Evolutionary conservation across 1,284 basidiomycete genomes (phyloP).

Genomic region (Ganoderma sinense): DNA sequence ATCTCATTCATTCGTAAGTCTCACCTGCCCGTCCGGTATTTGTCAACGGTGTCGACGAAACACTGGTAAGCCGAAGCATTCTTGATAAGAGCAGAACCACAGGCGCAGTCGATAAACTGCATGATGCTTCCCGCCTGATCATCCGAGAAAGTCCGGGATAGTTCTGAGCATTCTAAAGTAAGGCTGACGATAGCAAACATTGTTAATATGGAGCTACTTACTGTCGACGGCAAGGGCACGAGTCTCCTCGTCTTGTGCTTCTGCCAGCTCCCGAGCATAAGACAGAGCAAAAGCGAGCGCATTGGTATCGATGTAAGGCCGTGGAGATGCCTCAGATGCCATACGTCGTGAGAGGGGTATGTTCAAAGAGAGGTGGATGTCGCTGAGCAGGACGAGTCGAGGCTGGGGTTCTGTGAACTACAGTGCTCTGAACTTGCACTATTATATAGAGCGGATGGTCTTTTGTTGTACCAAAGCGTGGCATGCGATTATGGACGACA

Average conservation of each 20-base stretch:
- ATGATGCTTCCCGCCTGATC: neutral
- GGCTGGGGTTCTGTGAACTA: neutral
- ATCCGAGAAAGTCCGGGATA: neutral
- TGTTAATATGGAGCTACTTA: neutral
- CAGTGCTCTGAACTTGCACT: neutral
- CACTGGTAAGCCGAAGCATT: neutral
- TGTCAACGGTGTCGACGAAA: neutral
- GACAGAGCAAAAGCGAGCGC: neutral
- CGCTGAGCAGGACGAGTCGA: neutral
- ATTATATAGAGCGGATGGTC: neutral
- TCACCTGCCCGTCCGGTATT: neutral
- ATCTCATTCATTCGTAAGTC: neutral
- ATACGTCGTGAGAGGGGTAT: neutral
- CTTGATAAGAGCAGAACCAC: neutral
- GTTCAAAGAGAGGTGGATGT: neutral
- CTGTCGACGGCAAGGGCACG: neutral
- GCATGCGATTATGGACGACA: neutral
- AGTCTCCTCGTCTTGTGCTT: neutral
- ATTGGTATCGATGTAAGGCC: neutral
- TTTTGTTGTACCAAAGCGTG: neutral
- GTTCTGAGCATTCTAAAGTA: neutral
- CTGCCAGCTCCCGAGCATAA: neutral
- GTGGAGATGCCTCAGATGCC: neutral
- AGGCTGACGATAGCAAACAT: neutral
- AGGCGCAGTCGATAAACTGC: neutral